phyloP scores from a whole-genome alignment of 2,329 filamentous ascomycete species.

The Lasiodiplodia gonubiensis region DNA sequence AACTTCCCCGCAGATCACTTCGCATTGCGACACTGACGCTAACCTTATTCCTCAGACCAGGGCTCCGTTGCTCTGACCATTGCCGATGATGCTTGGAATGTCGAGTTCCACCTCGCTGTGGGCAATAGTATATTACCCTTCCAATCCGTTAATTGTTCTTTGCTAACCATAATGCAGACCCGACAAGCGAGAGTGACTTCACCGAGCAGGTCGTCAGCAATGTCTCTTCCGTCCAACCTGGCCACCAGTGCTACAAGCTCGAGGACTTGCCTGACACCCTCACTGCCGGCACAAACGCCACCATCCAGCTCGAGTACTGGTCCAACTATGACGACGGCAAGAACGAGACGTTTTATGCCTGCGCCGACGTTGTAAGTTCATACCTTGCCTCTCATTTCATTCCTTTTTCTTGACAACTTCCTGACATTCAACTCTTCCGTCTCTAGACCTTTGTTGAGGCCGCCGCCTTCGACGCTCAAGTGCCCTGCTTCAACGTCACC shows the following conservation, averaged over 20 bases:
- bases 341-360: slow-evolving; percentile 54
- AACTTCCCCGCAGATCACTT: slow-evolving; percentile 13
- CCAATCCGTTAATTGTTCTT: not conserved
- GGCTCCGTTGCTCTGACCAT: slow-evolving; percentile 62
- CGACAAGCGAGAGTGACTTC: slow-evolving; percentile 49
- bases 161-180: slow-evolving; percentile 42
- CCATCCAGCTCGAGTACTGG: slow-evolving; percentile 53
- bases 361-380: slow-evolving; percentile 47
- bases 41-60: slow-evolving; percentile 48
- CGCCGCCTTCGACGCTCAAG: slow-evolving; percentile 47
- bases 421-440: slow-evolving; percentile 26
- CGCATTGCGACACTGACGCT: slow-evolving; percentile 6
- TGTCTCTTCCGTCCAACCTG: slow-evolving; percentile 49
- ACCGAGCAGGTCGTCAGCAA: slow-evolving; percentile 41
- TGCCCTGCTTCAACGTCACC: slow-evolving; percentile 57
- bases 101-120: slow-evolving; percentile 62
- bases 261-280: slow-evolving; percentile 42
- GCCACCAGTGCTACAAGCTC: slow-evolving; percentile 47
- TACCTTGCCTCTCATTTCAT: not conserved
- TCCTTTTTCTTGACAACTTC: not conserved
- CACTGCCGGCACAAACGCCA: slow-evolving; percentile 52
- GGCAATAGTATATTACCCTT: slow-evolving; percentile 50
- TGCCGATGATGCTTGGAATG: slow-evolving; percentile 62
- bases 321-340: slow-evolving; percentile 49
- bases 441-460: slow-evolving; percentile 46